These are phyloP conservation scores for Metschnikowia lunata DNA, from an alignment of 805 yeast genomes.

Conservation along the genomic window DNA sequence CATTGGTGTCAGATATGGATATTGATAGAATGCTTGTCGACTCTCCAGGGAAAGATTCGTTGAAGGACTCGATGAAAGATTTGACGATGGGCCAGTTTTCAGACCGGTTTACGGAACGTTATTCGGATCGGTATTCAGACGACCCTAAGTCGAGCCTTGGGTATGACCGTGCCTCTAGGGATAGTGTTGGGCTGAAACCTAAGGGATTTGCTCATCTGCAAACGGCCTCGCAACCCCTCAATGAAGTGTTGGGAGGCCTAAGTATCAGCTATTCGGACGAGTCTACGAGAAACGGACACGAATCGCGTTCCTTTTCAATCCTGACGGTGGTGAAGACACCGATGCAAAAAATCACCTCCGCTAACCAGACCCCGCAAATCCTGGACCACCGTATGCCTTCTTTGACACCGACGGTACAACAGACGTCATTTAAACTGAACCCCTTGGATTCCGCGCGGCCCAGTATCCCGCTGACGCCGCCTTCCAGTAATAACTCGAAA, in stretches of 20 bases:
- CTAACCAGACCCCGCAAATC: conserved; percentile 5
- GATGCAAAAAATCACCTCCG: conserved; percentile 9
- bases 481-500: conserved; percentile 8
- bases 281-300: neutral
- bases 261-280: conserved; percentile 3
- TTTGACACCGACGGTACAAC: conserved; percentile 25
- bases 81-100: too few species aligned
- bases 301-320: conserved; percentile 14
- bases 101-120: neutral
- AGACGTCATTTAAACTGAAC: conserved; percentile 11
- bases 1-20: conserved; percentile 7
- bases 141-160: neutral
- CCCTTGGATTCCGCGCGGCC: conserved; percentile 17
- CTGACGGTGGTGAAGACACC: conserved; percentile 25
- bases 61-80: too few species aligned
- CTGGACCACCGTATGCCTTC: conserved; percentile 2
- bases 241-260: conserved; percentile 2
- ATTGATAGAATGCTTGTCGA: conserved; percentile 16
- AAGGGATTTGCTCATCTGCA: neutral
- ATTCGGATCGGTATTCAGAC: neutral
- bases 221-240: neutral
- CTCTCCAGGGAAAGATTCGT: too few species aligned
- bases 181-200: neutral
- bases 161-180: neutral
- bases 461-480: neutral